phyloP scores from a whole-genome alignment of 2,329 filamentous ascomycete genomes.

The Phaeosphaeriaceae sp. region DNA sequence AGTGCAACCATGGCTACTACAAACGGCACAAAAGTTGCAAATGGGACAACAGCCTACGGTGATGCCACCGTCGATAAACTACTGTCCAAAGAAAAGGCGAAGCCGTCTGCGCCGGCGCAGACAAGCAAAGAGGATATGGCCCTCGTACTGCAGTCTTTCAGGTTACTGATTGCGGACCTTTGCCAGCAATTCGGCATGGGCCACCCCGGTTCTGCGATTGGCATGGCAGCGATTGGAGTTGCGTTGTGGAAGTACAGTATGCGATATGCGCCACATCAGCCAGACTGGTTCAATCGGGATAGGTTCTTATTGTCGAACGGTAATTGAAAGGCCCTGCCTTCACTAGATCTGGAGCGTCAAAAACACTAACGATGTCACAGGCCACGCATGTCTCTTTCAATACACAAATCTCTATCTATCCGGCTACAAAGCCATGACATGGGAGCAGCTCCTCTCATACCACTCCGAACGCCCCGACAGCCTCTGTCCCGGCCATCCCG shows the following conservation, averaged over 20 bases:
- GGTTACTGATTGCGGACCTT: conserved; percentile 69
- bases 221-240: conserved; percentile 68
- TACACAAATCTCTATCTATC: conserved; percentile 61
- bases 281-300: conserved; percentile 67
- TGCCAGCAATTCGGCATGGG: conserved; percentile 73
- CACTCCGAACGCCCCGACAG: conserved; percentile 56
- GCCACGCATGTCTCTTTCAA: conserved; percentile 62
- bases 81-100: conserved; percentile 20
- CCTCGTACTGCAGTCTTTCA: conserved; percentile 65
- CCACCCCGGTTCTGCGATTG: conserved; percentile 54
- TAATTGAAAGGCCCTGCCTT: too few species aligned
- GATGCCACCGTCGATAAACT: conserved; percentile 19
- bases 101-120: conserved; percentile 17
- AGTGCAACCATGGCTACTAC: background rate
- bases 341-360: too few species aligned
- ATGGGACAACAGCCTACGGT: conserved; percentile 21
- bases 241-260: conserved; percentile 69
- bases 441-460: conserved; percentile 64
- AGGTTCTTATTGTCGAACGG: conserved; percentile 69
- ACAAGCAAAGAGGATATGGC: conserved; percentile 25
- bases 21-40: background rate
- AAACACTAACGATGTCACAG: conserved; percentile 3
- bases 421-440: conserved; percentile 62
- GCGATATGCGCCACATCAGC: conserved; percentile 64
- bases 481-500: conserved; percentile 62